phyloP scores from a whole-genome alignment of 2,329 filamentous ascomycete species.

The Aspergillus pseudoviridinutans region DNA sequence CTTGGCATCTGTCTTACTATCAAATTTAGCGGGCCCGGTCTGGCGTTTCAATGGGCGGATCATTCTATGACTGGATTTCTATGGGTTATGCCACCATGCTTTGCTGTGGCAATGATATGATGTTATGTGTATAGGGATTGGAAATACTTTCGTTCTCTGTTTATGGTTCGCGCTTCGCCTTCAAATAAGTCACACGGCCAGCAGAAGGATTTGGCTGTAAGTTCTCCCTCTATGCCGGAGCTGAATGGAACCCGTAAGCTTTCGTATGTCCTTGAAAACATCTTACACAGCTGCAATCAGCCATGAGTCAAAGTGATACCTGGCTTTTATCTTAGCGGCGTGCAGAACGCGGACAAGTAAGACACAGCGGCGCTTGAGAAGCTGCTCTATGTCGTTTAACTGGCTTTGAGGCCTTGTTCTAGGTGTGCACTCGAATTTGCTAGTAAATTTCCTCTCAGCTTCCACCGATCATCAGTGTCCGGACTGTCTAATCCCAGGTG shows the following conservation, averaged over 20 bases:
- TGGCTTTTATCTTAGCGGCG: not conserved
- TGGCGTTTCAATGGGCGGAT: conserved; percentile 22
- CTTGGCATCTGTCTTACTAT: conserved; percentile 5
- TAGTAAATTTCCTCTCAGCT: too few relatives aligned
- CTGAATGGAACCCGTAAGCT: not conserved
- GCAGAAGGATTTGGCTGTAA: not conserved
- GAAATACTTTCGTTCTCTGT: conserved; percentile 6
- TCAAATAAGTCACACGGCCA: not conserved
- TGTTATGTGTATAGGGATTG: conserved; percentile 18
- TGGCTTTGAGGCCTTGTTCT: too few relatives aligned
- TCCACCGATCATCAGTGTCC: too few relatives aligned
- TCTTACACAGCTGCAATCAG: too few relatives aligned
- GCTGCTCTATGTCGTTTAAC: too few relatives aligned
- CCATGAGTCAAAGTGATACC: too few relatives aligned
- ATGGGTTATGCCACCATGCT: conserved; percentile 12
- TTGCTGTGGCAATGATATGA: conserved; percentile 12
- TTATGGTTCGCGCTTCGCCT: not conserved
- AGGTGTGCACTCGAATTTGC: too few relatives aligned
- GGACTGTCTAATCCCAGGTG: not conserved
- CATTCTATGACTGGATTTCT: conserved; percentile 16
- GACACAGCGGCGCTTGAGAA: too few relatives aligned
- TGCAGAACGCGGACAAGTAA: too few relatives aligned
- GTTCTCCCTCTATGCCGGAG: not conserved
- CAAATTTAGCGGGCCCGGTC: conserved; percentile 27
- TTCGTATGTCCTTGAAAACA: not conserved